Evolutionary conservation across 192 early-diverging fungal genomes (phyloP).

Genomic region (Umbelopsis vinacea): DNA sequence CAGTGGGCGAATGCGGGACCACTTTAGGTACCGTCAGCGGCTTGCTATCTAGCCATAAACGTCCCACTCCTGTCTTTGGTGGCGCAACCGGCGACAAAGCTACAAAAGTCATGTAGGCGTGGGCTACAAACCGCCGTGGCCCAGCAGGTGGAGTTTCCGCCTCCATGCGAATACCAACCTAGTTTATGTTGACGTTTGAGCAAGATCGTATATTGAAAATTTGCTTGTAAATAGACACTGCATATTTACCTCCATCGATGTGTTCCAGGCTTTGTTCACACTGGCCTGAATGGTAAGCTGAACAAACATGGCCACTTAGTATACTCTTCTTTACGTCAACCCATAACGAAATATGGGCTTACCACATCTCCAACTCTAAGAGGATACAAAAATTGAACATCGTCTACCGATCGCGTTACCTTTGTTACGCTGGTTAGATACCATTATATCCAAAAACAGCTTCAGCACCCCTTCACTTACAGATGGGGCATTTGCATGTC

Average conservation of each 20-base stretch:
- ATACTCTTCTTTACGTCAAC: no score
- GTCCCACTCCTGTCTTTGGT: conserved; percentile 33
- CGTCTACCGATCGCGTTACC: conserved; percentile 72
- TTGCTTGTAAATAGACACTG: neutral
- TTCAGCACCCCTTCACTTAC: conserved; percentile 28
- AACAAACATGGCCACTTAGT: no score
- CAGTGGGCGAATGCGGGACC: conserved; percentile 51
- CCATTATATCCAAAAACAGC: no score
- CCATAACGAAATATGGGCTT: neutral
- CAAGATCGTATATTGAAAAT: neutral
- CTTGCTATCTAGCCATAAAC: conserved; percentile 17
- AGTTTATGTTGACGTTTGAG: neutral
- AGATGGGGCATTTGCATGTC: conserved; percentile 57
- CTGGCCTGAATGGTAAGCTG: conserved; percentile 60
- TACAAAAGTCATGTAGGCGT: conserved; percentile 73
- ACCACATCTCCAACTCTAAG: conserved; percentile 65
- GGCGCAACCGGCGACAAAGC: conserved; percentile 42
- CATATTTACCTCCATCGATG: conserved; percentile 65
- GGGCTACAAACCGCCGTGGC: conserved; percentile 58
- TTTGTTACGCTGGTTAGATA: conserved; percentile 13
- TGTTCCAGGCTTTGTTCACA: conserved; percentile 73
- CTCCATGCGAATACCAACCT: conserved; percentile 68
- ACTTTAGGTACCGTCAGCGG: conserved; percentile 54
- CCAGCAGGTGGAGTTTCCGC: conserved; percentile 65
- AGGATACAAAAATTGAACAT: conserved; percentile 69